phyloP scores from a whole-genome alignment of 1,284 basidiomycete genomes.

The Trichosporon sp. region DNA sequence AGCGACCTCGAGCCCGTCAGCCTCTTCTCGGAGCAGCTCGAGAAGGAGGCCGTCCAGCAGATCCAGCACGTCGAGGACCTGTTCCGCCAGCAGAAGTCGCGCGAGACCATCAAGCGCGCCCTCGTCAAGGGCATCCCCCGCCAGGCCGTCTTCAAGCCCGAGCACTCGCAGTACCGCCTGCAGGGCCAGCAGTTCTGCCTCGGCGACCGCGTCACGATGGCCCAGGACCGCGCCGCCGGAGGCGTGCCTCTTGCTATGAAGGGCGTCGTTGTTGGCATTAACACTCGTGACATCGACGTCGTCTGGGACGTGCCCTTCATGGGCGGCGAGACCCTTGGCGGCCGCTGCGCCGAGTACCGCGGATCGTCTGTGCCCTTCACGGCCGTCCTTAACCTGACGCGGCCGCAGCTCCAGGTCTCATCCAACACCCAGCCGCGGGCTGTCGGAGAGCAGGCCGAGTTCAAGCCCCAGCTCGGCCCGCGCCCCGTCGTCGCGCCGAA shows the following conservation, averaged over 20 bases:
- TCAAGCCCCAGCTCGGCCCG: conserved; percentile 65
- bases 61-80: conserved; percentile 57
- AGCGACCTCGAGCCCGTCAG: conserved; percentile 89
- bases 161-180: conserved; percentile 81
- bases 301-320: conserved; percentile 95
- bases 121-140: conserved; percentile 87
- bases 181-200: conserved; percentile 85
- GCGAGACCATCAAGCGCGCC: conserved; percentile 72
- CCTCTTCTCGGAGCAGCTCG: conserved; percentile 84
- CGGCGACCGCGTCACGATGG: conserved; percentile 95
- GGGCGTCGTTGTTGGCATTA: conserved; percentile 88
- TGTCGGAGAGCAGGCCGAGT: conserved; percentile 48
- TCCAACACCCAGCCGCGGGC: conserved; percentile 48
- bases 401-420: conserved; percentile 72
- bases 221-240: conserved; percentile 77
- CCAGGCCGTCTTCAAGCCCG: conserved; percentile 90
- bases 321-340: conserved; percentile 81
- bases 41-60: conserved; percentile 58
- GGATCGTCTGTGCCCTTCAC: conserved; percentile 79
- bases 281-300: conserved; percentile 84
- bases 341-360: conserved; percentile 84
- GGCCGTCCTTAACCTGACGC: conserved; percentile 76
- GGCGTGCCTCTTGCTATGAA: conserved; percentile 85
- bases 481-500: conserved; percentile 59
- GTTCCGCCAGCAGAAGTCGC: conserved; percentile 60